These are phyloP conservation scores for Herpotrichia juniperi DNA, from an alignment of 2,329 filamentous ascomycete genomes.

Conservation along the genomic window DNA sequence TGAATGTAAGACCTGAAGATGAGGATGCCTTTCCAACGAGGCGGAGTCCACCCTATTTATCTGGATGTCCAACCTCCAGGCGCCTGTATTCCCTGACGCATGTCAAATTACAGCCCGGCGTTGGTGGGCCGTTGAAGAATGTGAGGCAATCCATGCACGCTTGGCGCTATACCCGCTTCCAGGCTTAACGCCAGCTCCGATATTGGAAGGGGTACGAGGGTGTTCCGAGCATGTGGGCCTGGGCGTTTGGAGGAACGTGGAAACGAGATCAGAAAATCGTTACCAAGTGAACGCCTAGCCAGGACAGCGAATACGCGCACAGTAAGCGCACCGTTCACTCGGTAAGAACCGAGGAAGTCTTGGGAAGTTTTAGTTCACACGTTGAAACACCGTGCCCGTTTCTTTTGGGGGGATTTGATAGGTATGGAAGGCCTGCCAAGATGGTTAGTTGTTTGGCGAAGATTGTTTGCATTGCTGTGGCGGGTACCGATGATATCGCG, in stretches of 20 bases:
- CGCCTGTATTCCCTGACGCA: neutral
- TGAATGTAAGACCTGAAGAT: conserved; percentile 5
- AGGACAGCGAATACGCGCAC: neutral
- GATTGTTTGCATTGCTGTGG: conserved; percentile 1
- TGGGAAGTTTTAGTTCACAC: conserved; percentile 4
- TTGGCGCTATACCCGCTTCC: conserved; percentile 4
- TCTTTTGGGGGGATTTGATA: conserved; percentile 8
- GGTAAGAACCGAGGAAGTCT: neutral
- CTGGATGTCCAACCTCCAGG: neutral
- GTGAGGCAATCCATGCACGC: neutral
- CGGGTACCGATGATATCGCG: neutral
- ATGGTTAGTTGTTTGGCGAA: neutral
- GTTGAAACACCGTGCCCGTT: conserved; percentile 28
- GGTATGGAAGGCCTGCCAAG: neutral
- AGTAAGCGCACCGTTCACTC: neutral
- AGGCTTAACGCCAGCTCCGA: conserved; percentile 1
- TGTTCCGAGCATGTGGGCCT: conserved; percentile 3
- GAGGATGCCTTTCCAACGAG: conserved; percentile 8
- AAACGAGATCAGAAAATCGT: neutral
- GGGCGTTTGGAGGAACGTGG: conserved; percentile 1
- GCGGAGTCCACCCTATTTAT: conserved; percentile 12
- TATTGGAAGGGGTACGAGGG: conserved; percentile 8
- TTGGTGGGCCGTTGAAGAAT: neutral
- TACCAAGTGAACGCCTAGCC: neutral
- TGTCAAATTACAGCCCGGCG: neutral